A percentile compares a stretch with the other conserved stretches of the same genome.
phyloP scores from a whole-genome alignment of 2,329 filamentous ascomycete species.

The Colletotrichum cereale region DNA sequence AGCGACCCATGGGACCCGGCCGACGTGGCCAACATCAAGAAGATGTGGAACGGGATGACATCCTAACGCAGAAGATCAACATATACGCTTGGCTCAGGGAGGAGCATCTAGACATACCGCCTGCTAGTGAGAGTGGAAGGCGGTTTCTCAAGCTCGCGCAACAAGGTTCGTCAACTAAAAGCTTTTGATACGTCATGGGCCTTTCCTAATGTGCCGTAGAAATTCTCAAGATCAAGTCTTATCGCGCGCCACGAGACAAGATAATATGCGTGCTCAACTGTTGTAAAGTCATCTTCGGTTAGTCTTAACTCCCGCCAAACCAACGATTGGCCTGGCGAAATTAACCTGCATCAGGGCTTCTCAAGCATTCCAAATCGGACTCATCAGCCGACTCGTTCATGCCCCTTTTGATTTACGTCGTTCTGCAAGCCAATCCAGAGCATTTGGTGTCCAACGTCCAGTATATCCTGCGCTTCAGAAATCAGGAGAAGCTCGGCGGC shows the following conservation, averaged over 20 bases:
- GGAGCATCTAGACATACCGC: constrained; percentile 91
- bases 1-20: constrained; percentile 81
- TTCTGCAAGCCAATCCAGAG: constrained; percentile 93
- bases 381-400: constrained; percentile 97
- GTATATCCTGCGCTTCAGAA: constrained; percentile 96
- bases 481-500: constrained; percentile 97
- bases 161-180: constrained; percentile 69
- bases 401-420: constrained; percentile 93
- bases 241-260: constrained; percentile 96
- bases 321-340: neutral
- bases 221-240: constrained; percentile 94
- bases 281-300: constrained; percentile 99
- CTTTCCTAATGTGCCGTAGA: constrained; percentile 67
- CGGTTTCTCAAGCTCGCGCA: constrained; percentile 91
- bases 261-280: constrained; percentile 98
- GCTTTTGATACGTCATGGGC: constrained; percentile 26
- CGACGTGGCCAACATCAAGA: constrained; percentile 96
- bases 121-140: constrained; percentile 85
- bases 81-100: constrained; percentile 97
- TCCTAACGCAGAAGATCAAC: constrained; percentile 95
- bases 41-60: constrained; percentile 94
- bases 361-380: constrained; percentile 93
- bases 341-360: constrained; percentile 68
- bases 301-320: constrained; percentile 42
- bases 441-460: constrained; percentile 98